A percentile compares a stretch with the other conserved stretches of the same genome.
Conservation (phyloP, 163 green algal genomes). For the Scenedesmus sp. region DNA sequence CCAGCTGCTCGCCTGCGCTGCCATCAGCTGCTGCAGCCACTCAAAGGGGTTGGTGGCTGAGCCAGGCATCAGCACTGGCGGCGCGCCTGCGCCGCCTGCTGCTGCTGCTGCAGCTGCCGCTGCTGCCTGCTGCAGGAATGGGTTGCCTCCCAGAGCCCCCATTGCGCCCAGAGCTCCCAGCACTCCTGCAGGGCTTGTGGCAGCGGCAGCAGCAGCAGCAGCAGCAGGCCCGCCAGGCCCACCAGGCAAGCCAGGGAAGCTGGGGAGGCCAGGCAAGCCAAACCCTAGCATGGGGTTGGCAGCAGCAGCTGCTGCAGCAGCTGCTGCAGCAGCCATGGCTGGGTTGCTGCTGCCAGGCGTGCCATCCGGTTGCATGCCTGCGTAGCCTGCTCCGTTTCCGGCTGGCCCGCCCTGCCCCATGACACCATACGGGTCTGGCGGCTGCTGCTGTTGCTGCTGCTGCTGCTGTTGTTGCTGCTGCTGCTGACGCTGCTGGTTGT, state of each 20-base stretch:
- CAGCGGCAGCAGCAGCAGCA: no score
- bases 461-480: background rate
- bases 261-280: background rate
- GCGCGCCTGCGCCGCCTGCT: slow-evolving; percentile 13
- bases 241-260: background rate
- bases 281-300: slow-evolving; percentile 8
- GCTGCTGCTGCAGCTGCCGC: slow-evolving; percentile 32
- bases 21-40: slow-evolving; percentile 42
- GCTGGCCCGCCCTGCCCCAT: background rate
- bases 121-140: slow-evolving; percentile 22
- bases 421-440: background rate
- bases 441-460: slow-evolving; percentile 16
- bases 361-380: background rate
- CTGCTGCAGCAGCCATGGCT: slow-evolving; percentile 11
- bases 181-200: slow-evolving; percentile 5
- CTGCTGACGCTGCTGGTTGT: slow-evolving; percentile 3
- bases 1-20: slow-evolving; percentile 40
- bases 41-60: slow-evolving; percentile 15
- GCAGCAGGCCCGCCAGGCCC: background rate
- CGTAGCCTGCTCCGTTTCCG: background rate
- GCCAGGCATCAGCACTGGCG: background rate
- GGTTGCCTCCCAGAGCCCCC: slow-evolving; percentile 6
- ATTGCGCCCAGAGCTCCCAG: slow-evolving; percentile 19
- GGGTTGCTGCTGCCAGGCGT: background rate
- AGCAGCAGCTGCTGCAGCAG: slow-evolving; percentile 30